Evolutionary conservation across 2,329 filamentous ascomycete genomes (phyloP).

Genomic region (Pseudogymnoascus sp.): DNA sequence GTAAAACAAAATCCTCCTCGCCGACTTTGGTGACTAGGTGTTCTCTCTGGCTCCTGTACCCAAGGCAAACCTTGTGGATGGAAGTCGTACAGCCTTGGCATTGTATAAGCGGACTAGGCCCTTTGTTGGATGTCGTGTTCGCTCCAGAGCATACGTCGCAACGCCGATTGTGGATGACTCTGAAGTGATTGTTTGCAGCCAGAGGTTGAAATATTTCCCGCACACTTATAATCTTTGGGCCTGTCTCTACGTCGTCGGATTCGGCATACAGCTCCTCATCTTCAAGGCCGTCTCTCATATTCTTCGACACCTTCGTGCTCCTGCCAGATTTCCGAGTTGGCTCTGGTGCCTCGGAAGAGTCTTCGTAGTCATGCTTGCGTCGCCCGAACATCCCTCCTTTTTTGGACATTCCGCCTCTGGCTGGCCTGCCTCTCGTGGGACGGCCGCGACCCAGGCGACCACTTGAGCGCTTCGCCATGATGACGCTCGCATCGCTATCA

Average conservation of each 20-base stretch:
- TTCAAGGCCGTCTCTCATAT: slow-evolving; percentile 41
- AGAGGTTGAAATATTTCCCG: slow-evolving; percentile 65
- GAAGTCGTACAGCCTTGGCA: slow-evolving; percentile 85
- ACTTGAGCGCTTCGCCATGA: slow-evolving; percentile 3
- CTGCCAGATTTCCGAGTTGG: slow-evolving; percentile 29
- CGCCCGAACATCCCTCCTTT: background rate
- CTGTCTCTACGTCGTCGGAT: slow-evolving; percentile 27
- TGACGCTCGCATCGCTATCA: background rate
- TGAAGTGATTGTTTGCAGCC: slow-evolving; percentile 56
- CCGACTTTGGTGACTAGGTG: slow-evolving; percentile 83
- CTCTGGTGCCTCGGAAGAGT: slow-evolving; percentile 16
- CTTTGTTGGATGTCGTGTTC: slow-evolving; percentile 48
- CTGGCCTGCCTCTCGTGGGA: slow-evolving; percentile 12
- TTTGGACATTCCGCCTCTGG: background rate
- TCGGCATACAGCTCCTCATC: slow-evolving; percentile 40
- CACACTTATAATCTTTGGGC: slow-evolving; percentile 52
- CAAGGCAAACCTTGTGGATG: slow-evolving; percentile 78
- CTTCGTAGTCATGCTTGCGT: background rate
- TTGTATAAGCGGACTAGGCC: slow-evolving; percentile 55
- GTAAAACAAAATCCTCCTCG: slow-evolving; percentile 70
- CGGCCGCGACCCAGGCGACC: slow-evolving; percentile 10
- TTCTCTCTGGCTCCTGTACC: slow-evolving; percentile 63
- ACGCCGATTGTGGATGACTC: slow-evolving; percentile 54
- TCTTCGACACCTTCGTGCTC: slow-evolving; percentile 25
- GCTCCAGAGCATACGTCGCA: slow-evolving; percentile 65